These are phyloP conservation scores for Zizania palustris DNA, from an alignment of 202 grass and related monocot species.

Conservation along the genomic window DNA sequence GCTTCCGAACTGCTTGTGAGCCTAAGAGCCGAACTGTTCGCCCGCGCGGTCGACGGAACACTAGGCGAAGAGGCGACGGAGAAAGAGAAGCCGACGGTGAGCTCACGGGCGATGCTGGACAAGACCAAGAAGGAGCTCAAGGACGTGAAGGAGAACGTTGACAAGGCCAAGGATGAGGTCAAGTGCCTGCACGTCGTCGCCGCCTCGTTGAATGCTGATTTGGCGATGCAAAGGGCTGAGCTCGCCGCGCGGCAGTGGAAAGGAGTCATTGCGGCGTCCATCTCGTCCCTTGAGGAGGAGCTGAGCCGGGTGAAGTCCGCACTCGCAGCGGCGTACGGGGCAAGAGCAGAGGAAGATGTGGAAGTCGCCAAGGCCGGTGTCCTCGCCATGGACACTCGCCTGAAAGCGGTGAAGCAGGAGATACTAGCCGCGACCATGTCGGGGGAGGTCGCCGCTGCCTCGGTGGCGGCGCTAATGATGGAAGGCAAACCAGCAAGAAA, in stretches of 20 bases:
- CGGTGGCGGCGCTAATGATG: constrained; percentile 48
- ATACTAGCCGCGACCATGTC: constrained; percentile 59
- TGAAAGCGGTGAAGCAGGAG: constrained; percentile 65
- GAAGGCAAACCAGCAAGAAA: constrained; percentile 13
- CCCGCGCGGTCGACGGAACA: constrained; percentile 40
- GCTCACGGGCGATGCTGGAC: neutral
- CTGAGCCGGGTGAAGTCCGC: constrained; percentile 47
- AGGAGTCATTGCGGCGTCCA: constrained; percentile 31
- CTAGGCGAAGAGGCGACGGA: constrained; percentile 21
- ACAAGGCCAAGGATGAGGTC: constrained; percentile 53
- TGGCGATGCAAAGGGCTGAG: constrained; percentile 51
- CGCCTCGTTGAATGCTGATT: constrained; percentile 45
- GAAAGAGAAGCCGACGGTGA: constrained; percentile 34
- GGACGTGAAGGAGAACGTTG: constrained; percentile 51
- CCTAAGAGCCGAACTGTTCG: constrained; percentile 55
- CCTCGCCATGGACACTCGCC: constrained; percentile 46
- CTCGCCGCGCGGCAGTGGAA: constrained; percentile 44
- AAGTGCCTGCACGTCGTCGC: constrained; percentile 54
- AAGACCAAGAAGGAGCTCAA: constrained; percentile 50
- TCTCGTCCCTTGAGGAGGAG: constrained; percentile 65
- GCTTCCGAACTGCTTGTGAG: constrained; percentile 48
- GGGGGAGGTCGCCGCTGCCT: constrained; percentile 48
- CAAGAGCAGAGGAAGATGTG: constrained; percentile 54
- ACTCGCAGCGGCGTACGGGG: constrained; percentile 39
- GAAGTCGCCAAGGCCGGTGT: constrained; percentile 49